A percentile compares a stretch with the other conserved stretches of the same genome.
phyloP scores from a whole-genome alignment of 1,139 yeast species.

The Geotrichum histeridarum region DNA sequence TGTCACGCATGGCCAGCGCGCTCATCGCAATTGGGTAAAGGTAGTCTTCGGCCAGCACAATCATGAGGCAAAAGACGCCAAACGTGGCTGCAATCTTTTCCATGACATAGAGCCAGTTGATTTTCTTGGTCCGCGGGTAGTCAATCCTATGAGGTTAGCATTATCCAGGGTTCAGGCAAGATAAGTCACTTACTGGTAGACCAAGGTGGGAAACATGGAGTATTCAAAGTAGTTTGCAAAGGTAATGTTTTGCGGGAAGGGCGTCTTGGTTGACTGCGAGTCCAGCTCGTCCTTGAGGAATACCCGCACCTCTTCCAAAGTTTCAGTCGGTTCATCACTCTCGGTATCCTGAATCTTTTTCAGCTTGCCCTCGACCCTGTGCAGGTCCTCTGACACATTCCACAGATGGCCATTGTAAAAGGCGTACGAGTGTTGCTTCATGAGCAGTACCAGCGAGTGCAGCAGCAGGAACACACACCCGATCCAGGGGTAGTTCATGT shows the following conservation, averaged over 20 bases:
- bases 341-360: slow-evolving; percentile 18
- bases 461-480: slow-evolving; percentile 75
- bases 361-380: slow-evolving; percentile 41
- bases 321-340: slow-evolving; percentile 17
- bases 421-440: slow-evolving; percentile 91
- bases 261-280: slow-evolving; percentile 32
- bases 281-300: slow-evolving; percentile 28
- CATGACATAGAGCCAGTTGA: slow-evolving; percentile 67
- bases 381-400: slow-evolving; percentile 55
- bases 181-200: slow-evolving; percentile 36
- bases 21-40: slow-evolving; percentile 70
- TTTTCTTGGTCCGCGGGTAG: slow-evolving; percentile 66
- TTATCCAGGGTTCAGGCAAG: not conserved
- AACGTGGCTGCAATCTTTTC: slow-evolving; percentile 73
- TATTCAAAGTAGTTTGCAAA: slow-evolving; percentile 62
- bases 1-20: slow-evolving; percentile 49
- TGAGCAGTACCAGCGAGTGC: slow-evolving; percentile 77
- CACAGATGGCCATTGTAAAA: slow-evolving; percentile 86
- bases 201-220: slow-evolving; percentile 88
- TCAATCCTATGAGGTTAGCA: slow-evolving; percentile 38
- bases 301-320: not conserved
- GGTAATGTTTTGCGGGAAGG: slow-evolving; percentile 71
- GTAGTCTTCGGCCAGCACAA: slow-evolving; percentile 69
- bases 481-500: slow-evolving; percentile 68
- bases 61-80: slow-evolving; percentile 81